Conservation (phyloP, 768 basidiomycete genomes). For the Hypholoma sublateritium region DNA sequence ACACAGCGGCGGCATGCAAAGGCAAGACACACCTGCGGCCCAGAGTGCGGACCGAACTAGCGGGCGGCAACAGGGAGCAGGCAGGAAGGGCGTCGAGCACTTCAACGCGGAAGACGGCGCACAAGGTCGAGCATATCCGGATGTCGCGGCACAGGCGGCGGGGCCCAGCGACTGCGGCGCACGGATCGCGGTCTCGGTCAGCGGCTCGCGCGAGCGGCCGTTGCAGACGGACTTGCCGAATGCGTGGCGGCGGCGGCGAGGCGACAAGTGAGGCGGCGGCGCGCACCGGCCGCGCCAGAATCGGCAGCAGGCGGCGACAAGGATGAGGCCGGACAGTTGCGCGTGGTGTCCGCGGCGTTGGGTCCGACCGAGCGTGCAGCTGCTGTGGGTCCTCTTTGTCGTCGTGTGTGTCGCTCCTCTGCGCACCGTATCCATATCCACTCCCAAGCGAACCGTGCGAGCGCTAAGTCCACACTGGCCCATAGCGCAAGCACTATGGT, state of each 20-base stretch:
- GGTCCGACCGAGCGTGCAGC: slow-evolving; percentile 1
- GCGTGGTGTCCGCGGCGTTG: background rate
- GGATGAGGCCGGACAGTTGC: background rate
- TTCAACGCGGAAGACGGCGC: slow-evolving; percentile 12
- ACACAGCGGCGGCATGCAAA: slow-evolving; percentile 1
- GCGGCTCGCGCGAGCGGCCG: slow-evolving; percentile 17
- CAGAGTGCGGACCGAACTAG: slow-evolving; percentile 18
- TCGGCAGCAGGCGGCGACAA: background rate
- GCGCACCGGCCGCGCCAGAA: background rate
- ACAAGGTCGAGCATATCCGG: slow-evolving; percentile 4
- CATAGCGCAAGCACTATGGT: slow-evolving; percentile 17
- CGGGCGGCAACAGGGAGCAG: slow-evolving; percentile 12
- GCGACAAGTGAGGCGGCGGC: slow-evolving; percentile 4
- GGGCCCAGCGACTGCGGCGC: slow-evolving; percentile 11
- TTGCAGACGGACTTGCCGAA: slow-evolving; percentile 26
- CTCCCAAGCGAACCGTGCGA: slow-evolving; percentile 9
- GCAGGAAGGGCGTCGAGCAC: slow-evolving; percentile 22
- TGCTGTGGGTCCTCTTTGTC: slow-evolving; percentile 18
- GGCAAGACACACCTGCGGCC: slow-evolving; percentile 9
- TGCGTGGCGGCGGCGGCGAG: slow-evolving; percentile 16
- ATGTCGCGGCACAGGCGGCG: slow-evolving; percentile 1
- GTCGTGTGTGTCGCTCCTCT: slow-evolving; percentile 6
- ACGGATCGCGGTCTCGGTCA: slow-evolving; percentile 10
- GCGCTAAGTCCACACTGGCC: slow-evolving; percentile 17
- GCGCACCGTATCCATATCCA: slow-evolving; percentile 8